Evolutionary conservation across 2,329 filamentous ascomycete genomes (phyloP).

Genomic region (Catunica adiposa): DNA sequence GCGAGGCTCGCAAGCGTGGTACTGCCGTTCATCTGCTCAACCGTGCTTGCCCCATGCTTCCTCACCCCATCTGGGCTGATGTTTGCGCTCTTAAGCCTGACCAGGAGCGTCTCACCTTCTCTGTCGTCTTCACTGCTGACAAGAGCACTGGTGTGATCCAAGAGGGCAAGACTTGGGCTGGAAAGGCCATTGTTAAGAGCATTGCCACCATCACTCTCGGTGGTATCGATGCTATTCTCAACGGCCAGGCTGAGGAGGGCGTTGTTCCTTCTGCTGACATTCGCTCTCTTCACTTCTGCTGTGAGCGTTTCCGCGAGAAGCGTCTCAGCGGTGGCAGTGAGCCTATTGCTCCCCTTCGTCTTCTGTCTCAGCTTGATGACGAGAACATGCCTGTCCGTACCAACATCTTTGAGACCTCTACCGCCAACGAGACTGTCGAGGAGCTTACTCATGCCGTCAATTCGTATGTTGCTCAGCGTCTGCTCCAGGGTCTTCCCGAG

Average conservation of each 20-base stretch:
- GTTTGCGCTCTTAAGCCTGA: slow-evolving; percentile 74
- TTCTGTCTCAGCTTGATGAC: slow-evolving; percentile 88
- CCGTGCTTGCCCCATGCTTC: slow-evolving; percentile 72
- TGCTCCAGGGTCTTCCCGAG: slow-evolving; percentile 64
- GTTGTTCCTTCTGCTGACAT: slow-evolving; percentile 53
- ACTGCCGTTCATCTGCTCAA: slow-evolving; percentile 92
- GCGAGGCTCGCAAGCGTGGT: slow-evolving; percentile 94
- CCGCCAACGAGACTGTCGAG: slow-evolving; percentile 83
- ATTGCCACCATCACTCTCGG: slow-evolving; percentile 68
- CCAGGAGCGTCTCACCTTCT: slow-evolving; percentile 82
- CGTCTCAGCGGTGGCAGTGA: slow-evolving; percentile 67
- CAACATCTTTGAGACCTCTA: slow-evolving; percentile 86
- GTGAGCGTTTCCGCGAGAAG: slow-evolving; percentile 78
- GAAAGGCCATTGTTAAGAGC: slow-evolving; percentile 87
- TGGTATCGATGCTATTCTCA: slow-evolving; percentile 70
- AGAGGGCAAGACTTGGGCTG: slow-evolving; percentile 84
- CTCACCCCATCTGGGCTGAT: slow-evolving; percentile 67
- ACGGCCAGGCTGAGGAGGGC: slow-evolving; percentile 42
- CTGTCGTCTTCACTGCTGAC: slow-evolving; percentile 84
- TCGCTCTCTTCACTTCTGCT: slow-evolving; percentile 60
- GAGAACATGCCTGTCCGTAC: slow-evolving; percentile 94
- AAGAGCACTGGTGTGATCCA: slow-evolving; percentile 59
- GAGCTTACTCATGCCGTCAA: slow-evolving; percentile 92
- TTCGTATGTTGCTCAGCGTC: slow-evolving; percentile 68
- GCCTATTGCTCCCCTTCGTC: slow-evolving; percentile 67